A percentile compares a stretch with the other conserved stretches of the same genome.
Evolutionary conservation across 2,329 filamentous ascomycete genomes (phyloP).

Genomic region (Cercospora citrullina): DNA sequence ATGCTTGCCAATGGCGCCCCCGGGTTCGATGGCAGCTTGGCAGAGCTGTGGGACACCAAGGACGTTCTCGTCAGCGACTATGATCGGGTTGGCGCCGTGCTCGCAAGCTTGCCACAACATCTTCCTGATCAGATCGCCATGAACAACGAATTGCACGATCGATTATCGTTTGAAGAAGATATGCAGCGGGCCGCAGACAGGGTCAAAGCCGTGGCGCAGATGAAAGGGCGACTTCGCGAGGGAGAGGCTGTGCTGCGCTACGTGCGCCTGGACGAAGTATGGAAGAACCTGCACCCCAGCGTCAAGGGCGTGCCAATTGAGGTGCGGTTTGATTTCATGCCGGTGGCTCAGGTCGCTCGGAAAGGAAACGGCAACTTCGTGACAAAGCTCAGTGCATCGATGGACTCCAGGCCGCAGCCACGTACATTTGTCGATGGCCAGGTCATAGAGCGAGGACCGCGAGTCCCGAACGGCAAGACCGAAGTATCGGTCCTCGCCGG

Average conservation of each 20-base stretch:
- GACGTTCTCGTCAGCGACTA: constrained; percentile 19
- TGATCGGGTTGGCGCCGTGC: constrained; percentile 17
- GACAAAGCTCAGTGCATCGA: constrained; percentile 9
- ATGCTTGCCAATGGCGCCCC: constrained; percentile 28
- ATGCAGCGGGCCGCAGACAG: constrained; percentile 11
- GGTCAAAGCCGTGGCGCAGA: constrained; percentile 16
- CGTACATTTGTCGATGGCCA: constrained; percentile 19
- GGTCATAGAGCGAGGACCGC: background rate
- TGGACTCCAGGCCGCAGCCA: constrained; percentile 11
- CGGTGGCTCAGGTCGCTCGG: background rate
- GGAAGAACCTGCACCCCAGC: constrained; percentile 21
- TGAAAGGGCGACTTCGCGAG: constrained; percentile 22
- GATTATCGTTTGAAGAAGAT: constrained; percentile 22
- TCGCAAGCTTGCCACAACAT: constrained; percentile 18
- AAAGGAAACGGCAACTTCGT: constrained; percentile 19
- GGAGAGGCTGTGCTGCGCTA: constrained; percentile 24
- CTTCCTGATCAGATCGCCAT: constrained; percentile 10
- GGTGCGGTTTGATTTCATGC: constrained; percentile 22
- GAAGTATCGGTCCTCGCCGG: constrained; percentile 8
- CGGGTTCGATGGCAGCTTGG: constrained; percentile 27
- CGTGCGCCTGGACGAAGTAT: constrained; percentile 26
- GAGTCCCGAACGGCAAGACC: constrained; percentile 6
- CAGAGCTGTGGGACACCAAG: constrained; percentile 29
- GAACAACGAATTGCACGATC: constrained; percentile 13
- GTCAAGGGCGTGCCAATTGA: constrained; percentile 19